Evolutionary conservation across 192 early-diverging fungal genomes (phyloP).

Genomic region (Allomyces arbusculus): DNA sequence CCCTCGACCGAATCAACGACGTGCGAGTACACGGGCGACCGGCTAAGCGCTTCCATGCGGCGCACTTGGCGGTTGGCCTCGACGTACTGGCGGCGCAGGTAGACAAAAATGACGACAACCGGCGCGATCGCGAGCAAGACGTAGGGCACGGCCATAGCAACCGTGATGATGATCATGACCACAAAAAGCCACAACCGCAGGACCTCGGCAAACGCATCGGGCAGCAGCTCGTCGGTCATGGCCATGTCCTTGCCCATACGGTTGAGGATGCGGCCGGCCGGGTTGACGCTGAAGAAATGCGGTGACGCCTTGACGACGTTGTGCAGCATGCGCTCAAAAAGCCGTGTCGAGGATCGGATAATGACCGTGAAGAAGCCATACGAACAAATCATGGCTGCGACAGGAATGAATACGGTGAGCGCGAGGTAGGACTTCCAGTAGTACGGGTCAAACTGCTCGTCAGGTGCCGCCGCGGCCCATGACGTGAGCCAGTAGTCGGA

Average conservation of each 20-base stretch:
- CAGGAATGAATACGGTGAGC: too few relatives aligned
- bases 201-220: conserved; percentile 26
- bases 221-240: conserved; percentile 45
- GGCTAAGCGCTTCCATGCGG: conserved; percentile 58
- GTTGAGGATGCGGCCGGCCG: conserved; percentile 48
- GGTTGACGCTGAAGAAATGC: conserved; percentile 33
- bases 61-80: conserved; percentile 68
- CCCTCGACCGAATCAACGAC: conserved; percentile 63
- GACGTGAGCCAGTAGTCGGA: neutral
- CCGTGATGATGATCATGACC: conserved; percentile 42
- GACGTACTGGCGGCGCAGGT: conserved; percentile 46
- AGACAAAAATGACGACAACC: conserved; percentile 21
- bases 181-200: conserved; percentile 45
- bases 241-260: conserved; percentile 78
- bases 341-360: neutral
- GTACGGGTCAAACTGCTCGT: neutral
- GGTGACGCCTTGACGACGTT: conserved; percentile 23
- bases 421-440: too few relatives aligned
- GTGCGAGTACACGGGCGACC: conserved; percentile 56
- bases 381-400: too few relatives aligned
- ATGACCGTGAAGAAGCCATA: too few relatives aligned
- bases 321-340: neutral
- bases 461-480: neutral
- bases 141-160: conserved; percentile 33
- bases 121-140: conserved; percentile 34